Conservation (phyloP, 2,329 filamentous ascomycete species). For the Ophiostoma quercus region DNA sequence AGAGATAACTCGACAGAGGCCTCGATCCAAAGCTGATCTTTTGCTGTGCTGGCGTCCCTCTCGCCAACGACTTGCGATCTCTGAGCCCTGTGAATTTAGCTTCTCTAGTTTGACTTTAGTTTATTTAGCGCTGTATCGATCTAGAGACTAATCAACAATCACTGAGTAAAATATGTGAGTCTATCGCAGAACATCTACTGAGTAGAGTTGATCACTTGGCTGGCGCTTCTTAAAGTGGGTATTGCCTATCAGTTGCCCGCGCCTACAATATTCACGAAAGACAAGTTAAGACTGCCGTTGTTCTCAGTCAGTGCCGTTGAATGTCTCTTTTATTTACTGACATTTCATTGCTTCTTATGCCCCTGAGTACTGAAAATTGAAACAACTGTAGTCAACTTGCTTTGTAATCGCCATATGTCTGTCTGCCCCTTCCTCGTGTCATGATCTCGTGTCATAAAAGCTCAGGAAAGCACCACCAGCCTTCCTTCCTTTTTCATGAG, state of each 20-base stretch:
- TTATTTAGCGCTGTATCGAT: neutral
- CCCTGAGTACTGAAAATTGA: neutral
- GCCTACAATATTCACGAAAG: neutral
- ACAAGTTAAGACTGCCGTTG: too few species aligned
- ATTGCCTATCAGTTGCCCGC: constrained; percentile 1
- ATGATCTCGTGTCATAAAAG: neutral
- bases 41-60: constrained; percentile 19
- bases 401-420: neutral
- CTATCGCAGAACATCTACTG: too few species aligned
- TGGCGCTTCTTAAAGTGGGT: neutral
- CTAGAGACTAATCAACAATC: too few species aligned
- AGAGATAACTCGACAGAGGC: neutral
- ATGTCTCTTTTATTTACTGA: neutral
- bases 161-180: too few species aligned
- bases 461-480: neutral
- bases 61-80: constrained; percentile 19
- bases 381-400: neutral
- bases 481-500: neutral
- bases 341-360: too few species aligned
- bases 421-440: neutral
- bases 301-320: neutral
- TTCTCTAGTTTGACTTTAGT: neutral
- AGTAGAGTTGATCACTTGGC: too few species aligned
- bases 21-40: constrained; percentile 16
- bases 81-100: neutral